A percentile compares a stretch with the other conserved stretches of the same genome.
phyloP scores from a whole-genome alignment of 2,329 filamentous ascomycete genomes.

The Akanthomyces uredinophilus region DNA sequence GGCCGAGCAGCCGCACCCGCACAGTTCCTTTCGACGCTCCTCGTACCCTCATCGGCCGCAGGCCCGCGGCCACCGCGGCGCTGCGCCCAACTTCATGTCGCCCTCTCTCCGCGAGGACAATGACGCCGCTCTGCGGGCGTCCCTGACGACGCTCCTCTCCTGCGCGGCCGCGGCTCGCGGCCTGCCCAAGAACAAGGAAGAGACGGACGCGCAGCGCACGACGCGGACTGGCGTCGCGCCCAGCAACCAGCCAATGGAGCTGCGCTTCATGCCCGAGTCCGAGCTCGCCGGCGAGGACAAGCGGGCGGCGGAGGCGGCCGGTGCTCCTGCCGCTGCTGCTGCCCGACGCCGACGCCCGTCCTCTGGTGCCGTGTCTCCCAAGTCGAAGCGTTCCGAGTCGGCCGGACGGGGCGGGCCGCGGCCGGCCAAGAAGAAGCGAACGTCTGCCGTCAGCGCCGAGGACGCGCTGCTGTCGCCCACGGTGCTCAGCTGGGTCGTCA shows the following conservation, averaged over 20 bases:
- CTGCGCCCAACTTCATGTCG: slow-evolving; percentile 59
- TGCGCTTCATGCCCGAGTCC: slow-evolving; percentile 56
- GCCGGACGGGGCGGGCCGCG: slow-evolving; percentile 33
- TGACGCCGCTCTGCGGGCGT: slow-evolving; percentile 86
- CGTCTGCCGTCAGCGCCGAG: slow-evolving; percentile 29
- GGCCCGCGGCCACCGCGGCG: slow-evolving; percentile 42
- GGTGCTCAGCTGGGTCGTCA: slow-evolving; percentile 59
- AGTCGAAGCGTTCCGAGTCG: slow-evolving; percentile 45
- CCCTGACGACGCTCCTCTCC: slow-evolving; percentile 91
- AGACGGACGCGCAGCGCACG: slow-evolving; percentile 32
- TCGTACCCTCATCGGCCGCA: slow-evolving; percentile 45
- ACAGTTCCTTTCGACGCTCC: slow-evolving; percentile 46
- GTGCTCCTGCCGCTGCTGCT: slow-evolving; percentile 19
- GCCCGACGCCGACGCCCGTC: slow-evolving; percentile 22
- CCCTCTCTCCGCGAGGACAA: slow-evolving; percentile 79
- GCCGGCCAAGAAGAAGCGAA: slow-evolving; percentile 57
- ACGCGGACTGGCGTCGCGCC: slow-evolving; percentile 37
- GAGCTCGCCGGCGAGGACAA: slow-evolving; percentile 45
- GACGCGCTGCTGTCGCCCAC: slow-evolving; percentile 51
- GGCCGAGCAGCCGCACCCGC: slow-evolving; percentile 43
- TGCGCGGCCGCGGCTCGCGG: slow-evolving; percentile 86
- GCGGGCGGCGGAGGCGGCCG: slow-evolving; percentile 20
- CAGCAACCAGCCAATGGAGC: slow-evolving; percentile 50
- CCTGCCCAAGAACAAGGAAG: slow-evolving; percentile 60
- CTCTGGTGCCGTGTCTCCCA: slow-evolving; percentile 32